These are phyloP conservation scores for Arctostaphylos glauca DNA, from an alignment of 148 eudicot species.

Conservation along the genomic window DNA sequence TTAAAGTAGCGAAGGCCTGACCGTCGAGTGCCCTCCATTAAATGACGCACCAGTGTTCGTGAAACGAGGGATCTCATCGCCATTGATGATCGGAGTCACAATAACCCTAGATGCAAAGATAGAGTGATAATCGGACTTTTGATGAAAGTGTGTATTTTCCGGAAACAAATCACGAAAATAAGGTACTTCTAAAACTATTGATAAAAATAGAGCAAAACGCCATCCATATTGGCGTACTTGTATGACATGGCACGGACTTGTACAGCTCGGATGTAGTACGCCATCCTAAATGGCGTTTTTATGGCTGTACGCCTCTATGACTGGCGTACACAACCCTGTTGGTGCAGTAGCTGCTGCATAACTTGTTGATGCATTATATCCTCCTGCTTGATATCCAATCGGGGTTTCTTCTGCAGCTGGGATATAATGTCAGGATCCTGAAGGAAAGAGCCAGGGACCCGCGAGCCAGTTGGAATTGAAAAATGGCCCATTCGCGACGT, in stretches of 20 bases:
- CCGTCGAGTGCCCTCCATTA: conserved; percentile 32
- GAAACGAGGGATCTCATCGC: conserved; percentile 52
- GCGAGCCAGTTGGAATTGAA: conserved; percentile 40
- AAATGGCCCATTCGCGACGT: conserved; percentile 55
- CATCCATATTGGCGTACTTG: too few relatives aligned
- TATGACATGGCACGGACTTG: too few relatives aligned
- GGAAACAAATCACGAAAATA: too few relatives aligned
- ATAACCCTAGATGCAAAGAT: not conserved
- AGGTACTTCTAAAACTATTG: too few relatives aligned
- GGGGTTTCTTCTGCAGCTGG: conserved; percentile 83
- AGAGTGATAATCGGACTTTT: too few relatives aligned
- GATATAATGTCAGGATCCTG: conserved; percentile 59
- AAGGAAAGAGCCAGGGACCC: conserved; percentile 46
- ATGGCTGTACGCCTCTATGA: too few relatives aligned
- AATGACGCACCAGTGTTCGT: conserved; percentile 28
- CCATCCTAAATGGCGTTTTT: too few relatives aligned
- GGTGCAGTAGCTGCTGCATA: conserved; percentile 65
- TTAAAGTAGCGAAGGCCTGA: conserved; percentile 46
- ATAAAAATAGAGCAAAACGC: too few relatives aligned
- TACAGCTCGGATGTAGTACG: too few relatives aligned
- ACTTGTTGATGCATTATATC: conserved; percentile 71
- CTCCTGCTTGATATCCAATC: conserved; percentile 78
- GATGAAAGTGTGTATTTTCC: too few relatives aligned
- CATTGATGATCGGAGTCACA: conserved; percentile 23
- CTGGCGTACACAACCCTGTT: too few relatives aligned